Evolutionary conservation across 805 yeast species (phyloP), one percentile per base, ranked within the genome.

Genomic region (Debaryomyces tyrocola): DNA sequence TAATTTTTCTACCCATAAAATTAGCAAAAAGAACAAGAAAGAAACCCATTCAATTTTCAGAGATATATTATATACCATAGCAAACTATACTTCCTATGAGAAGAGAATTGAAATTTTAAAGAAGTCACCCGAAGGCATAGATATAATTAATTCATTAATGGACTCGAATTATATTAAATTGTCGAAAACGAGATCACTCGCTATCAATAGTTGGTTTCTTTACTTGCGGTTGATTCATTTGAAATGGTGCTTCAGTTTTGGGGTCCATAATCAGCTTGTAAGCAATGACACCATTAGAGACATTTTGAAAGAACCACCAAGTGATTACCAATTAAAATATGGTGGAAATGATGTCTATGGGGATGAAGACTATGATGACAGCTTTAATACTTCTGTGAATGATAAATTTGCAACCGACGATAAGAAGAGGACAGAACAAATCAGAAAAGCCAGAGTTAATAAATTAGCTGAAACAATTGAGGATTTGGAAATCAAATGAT

Each of bases 21-120:
- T 82, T 3, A 77, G 84, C 21, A 85, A 85, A 53, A 81, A 79
- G 56, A 87, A 83, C 50, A 84, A 81, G 59, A 77, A 76, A 48
- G 82, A 78, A 33, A 70, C 80, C 20, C 79, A 80, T 50, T 77
- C 87, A 0, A 70, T 84, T 1, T 81, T 83, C 60, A 71, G 83
- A 56, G 85, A 84, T 48, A 80, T 83, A 15, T 60, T 75, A 35
- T 63, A 63, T 33, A 80, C 85, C 0, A 65, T 83, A 9, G 70
- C 69, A 42, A 57, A 58, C 14, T 76, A 73, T 51, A 62, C 67
- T 45, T 71, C 55, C 55, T 63, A 43, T 43, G 67, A 51, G 49
- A 64, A 50, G 40, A 59, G 68, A 62, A 68, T 58, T 20, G 73
- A 62, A 49, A 63, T 67, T 17, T 66, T 67, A 54, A 70, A 68